phyloP scores from a whole-genome alignment of 495 filamentous ascomycete genomes.

The Neurospora tetraspora region DNA sequence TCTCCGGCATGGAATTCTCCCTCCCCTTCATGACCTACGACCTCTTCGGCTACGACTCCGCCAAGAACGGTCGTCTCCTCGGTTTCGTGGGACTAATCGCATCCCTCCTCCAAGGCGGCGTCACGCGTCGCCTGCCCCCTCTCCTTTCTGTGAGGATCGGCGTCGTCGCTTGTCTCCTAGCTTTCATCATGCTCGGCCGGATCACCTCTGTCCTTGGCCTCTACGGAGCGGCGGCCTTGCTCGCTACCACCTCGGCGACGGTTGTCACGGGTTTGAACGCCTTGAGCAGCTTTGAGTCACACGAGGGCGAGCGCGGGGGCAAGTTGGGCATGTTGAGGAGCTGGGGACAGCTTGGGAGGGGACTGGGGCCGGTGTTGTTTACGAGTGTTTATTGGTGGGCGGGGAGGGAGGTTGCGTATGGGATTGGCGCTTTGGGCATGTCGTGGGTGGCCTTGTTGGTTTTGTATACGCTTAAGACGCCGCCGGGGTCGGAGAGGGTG shows the following conservation, averaged over 20 bases:
- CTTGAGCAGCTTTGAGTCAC: conserved; percentile 79
- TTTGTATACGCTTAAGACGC: conserved; percentile 54
- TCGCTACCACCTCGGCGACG: conserved; percentile 84
- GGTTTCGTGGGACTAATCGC: conserved; percentile 92
- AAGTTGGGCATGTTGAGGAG: conserved; percentile 80
- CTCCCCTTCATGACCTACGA: conserved; percentile 96
- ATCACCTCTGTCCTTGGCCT: conserved; percentile 55
- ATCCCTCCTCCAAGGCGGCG: conserved; percentile 74
- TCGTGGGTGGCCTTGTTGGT: conserved; percentile 58
- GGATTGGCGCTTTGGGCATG: conserved; percentile 70
- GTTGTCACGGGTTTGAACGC: conserved; percentile 93
- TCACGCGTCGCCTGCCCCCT: conserved; percentile 73
- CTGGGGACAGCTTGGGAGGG: conserved; percentile 75
- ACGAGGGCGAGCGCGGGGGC: conserved; percentile 67
- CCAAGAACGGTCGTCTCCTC: conserved; percentile 75
- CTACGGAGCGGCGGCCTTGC: conserved; percentile 67
- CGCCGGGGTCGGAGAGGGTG: conserved; percentile 25
- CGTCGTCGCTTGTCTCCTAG: conserved; percentile 61
- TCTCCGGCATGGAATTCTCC: conserved; percentile 93
- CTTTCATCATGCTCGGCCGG: conserved; percentile 71
- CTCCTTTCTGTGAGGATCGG: conserved; percentile 69
- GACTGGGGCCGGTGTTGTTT: conserved; percentile 78
- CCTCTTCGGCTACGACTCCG: conserved; percentile 70
- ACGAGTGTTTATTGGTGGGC: conserved; percentile 99
- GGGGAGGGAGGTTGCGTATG: conserved; percentile 76